Evolutionary conservation across 768 basidiomycete species (phyloP).

Genomic region (Paxillus ammoniavirescens): DNA sequence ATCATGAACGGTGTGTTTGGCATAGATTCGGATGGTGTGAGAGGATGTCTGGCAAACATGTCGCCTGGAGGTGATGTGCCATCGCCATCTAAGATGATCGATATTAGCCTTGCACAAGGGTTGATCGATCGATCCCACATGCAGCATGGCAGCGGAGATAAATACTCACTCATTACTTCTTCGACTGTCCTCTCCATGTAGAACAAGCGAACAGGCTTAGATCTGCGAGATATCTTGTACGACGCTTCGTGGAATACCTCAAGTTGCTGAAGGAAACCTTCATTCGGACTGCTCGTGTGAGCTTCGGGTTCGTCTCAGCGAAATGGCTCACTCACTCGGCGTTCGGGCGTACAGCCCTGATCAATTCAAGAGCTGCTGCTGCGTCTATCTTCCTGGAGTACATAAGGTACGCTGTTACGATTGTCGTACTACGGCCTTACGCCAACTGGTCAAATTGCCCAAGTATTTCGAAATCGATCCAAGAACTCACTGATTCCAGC

Average conservation of each 20-base stretch:
- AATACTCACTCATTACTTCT: constrained; percentile 72
- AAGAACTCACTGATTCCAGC: constrained; percentile 77
- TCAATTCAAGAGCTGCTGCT: constrained; percentile 63
- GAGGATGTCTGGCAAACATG: constrained; percentile 77
- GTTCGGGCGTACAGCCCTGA: constrained; percentile 62
- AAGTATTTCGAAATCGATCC: neutral
- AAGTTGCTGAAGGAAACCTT: constrained; percentile 78
- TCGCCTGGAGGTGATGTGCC: constrained; percentile 60
- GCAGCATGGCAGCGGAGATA: neutral
- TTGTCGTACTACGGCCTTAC: constrained; percentile 77
- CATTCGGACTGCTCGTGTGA: constrained; percentile 65
- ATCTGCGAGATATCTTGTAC: constrained; percentile 61
- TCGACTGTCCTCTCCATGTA: constrained; percentile 76
- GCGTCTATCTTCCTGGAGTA: constrained; percentile 57
- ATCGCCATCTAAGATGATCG: constrained; percentile 59
- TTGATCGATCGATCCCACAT: constrained; percentile 1
- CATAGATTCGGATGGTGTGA: constrained; percentile 58
- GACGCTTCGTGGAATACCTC: constrained; percentile 74
- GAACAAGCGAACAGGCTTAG: constrained; percentile 75
- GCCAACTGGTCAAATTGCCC: constrained; percentile 5
- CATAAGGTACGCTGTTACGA: constrained; percentile 90
- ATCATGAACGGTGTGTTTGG: constrained; percentile 57
- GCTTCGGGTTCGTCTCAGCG: neutral
- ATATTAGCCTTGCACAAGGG: constrained; percentile 2
- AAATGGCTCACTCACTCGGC: constrained; percentile 55